These are phyloP conservation scores for Coemansia sp. DNA, from an alignment of 192 early-diverging fungal genomes.

Conservation along the genomic window DNA sequence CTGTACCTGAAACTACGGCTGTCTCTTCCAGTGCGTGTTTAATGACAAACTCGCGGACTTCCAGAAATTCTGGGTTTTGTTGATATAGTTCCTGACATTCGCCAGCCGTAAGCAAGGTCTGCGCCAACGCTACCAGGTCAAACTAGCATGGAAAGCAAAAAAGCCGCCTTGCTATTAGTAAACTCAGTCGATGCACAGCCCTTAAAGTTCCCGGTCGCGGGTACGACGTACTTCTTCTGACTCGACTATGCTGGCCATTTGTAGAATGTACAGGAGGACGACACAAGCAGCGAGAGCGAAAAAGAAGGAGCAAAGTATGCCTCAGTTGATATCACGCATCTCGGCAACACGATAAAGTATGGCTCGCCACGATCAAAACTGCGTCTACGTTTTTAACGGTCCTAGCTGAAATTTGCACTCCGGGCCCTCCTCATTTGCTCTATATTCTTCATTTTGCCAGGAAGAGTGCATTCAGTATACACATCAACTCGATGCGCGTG, in stretches of 20 bases:
- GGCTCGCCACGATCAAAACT: neutral
- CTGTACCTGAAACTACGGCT: neutral
- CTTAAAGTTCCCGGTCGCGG: neutral
- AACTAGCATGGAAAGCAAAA: conserved; percentile 3
- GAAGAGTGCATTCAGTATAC: neutral
- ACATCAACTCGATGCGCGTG: neutral
- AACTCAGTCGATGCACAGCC: neutral
- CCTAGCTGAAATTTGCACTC: too few species aligned
- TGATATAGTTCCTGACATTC: conserved; percentile 26
- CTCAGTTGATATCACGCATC: neutral
- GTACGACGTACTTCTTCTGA: conserved; percentile 3
- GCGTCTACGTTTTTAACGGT: too few species aligned
- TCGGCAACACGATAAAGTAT: neutral
- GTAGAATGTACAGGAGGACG: neutral
- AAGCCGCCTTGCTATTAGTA: neutral
- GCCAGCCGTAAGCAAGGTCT: neutral
- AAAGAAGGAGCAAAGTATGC: too few species aligned
- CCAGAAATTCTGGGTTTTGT: conserved; percentile 9
- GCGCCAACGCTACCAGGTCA: neutral
- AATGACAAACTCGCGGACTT: conserved; percentile 37
- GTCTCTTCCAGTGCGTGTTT: neutral
- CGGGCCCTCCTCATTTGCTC: too few species aligned
- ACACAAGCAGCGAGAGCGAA: neutral
- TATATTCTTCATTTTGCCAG: too few species aligned
- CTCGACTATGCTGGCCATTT: neutral